Evolutionary conservation across 192 early-diverging fungal genomes (phyloP).

Genomic region (Umbelopsis vinacea): DNA sequence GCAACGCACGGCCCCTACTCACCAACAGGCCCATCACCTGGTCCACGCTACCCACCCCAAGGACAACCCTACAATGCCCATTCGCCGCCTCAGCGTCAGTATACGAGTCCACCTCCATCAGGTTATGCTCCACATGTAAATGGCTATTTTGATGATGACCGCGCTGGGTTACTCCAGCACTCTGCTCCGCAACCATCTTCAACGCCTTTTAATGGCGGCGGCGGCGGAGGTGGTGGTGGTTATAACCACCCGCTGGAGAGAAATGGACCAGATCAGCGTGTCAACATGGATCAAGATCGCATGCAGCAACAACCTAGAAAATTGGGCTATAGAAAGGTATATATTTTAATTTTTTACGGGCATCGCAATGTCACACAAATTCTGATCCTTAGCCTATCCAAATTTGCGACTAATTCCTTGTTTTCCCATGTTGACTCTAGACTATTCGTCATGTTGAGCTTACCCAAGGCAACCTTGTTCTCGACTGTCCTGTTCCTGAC

Average conservation of each 20-base stretch:
- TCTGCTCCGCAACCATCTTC: background rate
- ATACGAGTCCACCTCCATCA: background rate
- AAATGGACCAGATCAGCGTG: background rate
- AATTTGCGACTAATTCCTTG: background rate
- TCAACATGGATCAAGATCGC: background rate
- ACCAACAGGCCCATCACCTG: slow-evolving; percentile 5
- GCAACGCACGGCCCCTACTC: slow-evolving; percentile 12
- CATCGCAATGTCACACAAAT: slow-evolving; percentile 4
- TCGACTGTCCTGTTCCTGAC: slow-evolving; percentile 65
- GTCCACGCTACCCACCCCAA: slow-evolving; percentile 9
- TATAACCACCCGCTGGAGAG: slow-evolving; percentile 15
- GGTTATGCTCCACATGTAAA: slow-evolving; percentile 2
- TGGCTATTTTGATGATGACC: slow-evolving; percentile 20
- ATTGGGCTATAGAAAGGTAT: slow-evolving; percentile 17
- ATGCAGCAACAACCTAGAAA: background rate
- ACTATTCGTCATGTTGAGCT: slow-evolving; percentile 45
- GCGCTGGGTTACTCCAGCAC: slow-evolving; percentile 1
- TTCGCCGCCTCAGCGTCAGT: slow-evolving; percentile 8
- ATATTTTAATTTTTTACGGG: background rate
- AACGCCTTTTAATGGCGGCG: background rate
- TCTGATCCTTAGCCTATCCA: slow-evolving; percentile 4
- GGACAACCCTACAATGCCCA: slow-evolving; percentile 8
- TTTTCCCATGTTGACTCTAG: background rate
- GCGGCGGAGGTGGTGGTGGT: background rate
- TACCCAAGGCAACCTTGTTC: slow-evolving; percentile 68